These are phyloP conservation scores for Solanum medicagineum DNA, from an alignment of 257 asterid genomes.

Conservation along the genomic window DNA sequence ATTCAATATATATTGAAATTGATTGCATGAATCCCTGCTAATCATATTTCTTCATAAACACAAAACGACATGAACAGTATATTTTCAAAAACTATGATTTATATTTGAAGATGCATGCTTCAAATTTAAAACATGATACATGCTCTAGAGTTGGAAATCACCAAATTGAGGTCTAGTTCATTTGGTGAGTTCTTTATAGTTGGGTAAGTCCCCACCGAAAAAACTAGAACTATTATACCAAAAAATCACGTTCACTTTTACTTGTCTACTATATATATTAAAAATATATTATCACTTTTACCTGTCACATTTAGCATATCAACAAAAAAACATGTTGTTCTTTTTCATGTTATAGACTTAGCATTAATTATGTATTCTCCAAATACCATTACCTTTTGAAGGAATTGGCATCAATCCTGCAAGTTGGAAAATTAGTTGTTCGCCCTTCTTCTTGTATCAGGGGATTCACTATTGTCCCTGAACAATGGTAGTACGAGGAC, in stretches of 20 bases:
- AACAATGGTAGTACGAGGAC: background rate
- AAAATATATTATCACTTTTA: too few relatives aligned
- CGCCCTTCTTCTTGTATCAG: background rate
- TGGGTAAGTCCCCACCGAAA: too few relatives aligned
- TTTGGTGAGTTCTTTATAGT: background rate
- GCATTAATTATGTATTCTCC: too few relatives aligned
- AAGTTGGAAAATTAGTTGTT: background rate
- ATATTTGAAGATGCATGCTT: background rate
- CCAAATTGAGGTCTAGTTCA: background rate
- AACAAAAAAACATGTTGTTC: too few relatives aligned
- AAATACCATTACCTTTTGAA: too few relatives aligned
- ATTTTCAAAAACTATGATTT: background rate
- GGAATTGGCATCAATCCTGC: too few relatives aligned
- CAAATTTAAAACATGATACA: background rate
- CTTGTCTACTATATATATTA: too few relatives aligned
- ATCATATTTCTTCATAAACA: background rate
- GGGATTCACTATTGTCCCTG: background rate
- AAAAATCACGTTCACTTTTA: too few relatives aligned
- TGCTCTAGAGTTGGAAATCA: background rate
- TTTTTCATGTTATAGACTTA: too few relatives aligned
- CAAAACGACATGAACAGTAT: background rate
- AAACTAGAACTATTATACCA: too few relatives aligned
- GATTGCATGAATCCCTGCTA: background rate
- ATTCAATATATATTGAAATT: background rate
- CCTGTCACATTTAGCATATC: too few relatives aligned